phyloP scores from a whole-genome alignment of 1,139 yeast genomes.

The Yamadazyma friedrichii region DNA sequence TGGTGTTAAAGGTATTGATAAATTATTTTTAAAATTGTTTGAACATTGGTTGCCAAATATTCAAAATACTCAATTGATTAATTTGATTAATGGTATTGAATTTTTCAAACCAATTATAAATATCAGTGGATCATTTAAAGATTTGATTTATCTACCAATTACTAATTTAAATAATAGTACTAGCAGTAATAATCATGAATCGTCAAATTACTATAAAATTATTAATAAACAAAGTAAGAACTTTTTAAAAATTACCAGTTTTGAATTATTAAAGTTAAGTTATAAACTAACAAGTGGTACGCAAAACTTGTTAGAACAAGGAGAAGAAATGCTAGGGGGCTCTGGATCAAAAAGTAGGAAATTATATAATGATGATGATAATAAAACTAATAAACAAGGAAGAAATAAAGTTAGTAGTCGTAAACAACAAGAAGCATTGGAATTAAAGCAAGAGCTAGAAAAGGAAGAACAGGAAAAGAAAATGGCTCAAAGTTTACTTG shows the following conservation, averaged over 20 bases:
- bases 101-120: conserved; percentile 77
- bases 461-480: conserved; percentile 13
- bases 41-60: conserved; percentile 87
- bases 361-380: background rate
- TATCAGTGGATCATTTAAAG: conserved; percentile 75
- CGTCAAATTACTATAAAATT: conserved; percentile 46
- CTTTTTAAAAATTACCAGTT: conserved; percentile 80
- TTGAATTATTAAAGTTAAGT: conserved; percentile 78
- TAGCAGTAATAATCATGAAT: conserved; percentile 63
- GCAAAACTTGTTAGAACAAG: conserved; percentile 73
- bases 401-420: background rate
- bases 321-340: conserved; percentile 77
- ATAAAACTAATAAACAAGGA: background rate
- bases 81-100: conserved; percentile 79
- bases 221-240: conserved; percentile 73
- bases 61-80: conserved; percentile 70
- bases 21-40: conserved; percentile 54
- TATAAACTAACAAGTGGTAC: conserved; percentile 89
- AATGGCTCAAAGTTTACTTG: conserved; percentile 11
- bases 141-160: conserved; percentile 40
- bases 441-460: background rate
- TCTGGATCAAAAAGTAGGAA: conserved; percentile 50
- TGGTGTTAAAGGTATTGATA: conserved; percentile 75
- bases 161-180: too few species aligned
- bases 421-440: background rate